Percentiles rank a stretch among this genome's conserved stretches.
Evolutionary conservation across 805 yeast genomes (phyloP).

Genomic region (Candida qinlingensis): DNA sequence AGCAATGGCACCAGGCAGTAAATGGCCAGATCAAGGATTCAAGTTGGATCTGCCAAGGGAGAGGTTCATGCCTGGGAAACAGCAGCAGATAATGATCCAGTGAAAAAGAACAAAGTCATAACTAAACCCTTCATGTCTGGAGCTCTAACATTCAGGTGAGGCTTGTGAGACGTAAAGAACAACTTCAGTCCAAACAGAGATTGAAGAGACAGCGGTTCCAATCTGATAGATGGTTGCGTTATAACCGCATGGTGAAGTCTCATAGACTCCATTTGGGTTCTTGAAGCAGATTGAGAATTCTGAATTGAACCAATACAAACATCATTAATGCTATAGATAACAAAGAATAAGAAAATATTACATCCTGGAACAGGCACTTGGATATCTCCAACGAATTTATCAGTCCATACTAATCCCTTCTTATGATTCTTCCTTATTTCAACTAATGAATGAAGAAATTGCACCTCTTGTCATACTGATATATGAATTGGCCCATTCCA

Average conservation of each 20-base stretch:
- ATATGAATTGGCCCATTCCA: conserved; percentile 57
- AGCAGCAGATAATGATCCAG: conserved; percentile 71
- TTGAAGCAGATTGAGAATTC: conserved; percentile 53
- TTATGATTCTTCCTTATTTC: conserved; percentile 16
- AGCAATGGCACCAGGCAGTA: conserved; percentile 51
- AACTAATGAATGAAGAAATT: conserved; percentile 2
- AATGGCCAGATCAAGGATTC: conserved; percentile 62
- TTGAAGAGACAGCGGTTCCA: conserved; percentile 23
- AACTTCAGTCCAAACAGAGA: conserved; percentile 64
- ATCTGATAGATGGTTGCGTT: conserved; percentile 46
- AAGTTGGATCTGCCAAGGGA: conserved; percentile 62
- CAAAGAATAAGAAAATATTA: conserved; percentile 63
- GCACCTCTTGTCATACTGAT: conserved; percentile 39
- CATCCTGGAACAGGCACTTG: conserved; percentile 59
- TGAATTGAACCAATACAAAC: conserved; percentile 47
- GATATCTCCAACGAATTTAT: conserved; percentile 68
- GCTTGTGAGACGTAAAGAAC: conserved; percentile 66
- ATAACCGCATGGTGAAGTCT: conserved; percentile 67
- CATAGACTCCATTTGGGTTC: conserved; percentile 70
- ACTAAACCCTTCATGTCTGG: conserved; percentile 46
- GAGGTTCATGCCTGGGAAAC: conserved; percentile 67
- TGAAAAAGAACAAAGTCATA: conserved; percentile 53
- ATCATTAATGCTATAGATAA: conserved; percentile 68
- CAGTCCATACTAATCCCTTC: conserved; percentile 43
- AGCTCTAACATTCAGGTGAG: conserved; percentile 68